These are phyloP conservation scores for Arthroderma sp. DNA, from an alignment of 2,329 filamentous ascomycete genomes.

Conservation along the genomic window DNA sequence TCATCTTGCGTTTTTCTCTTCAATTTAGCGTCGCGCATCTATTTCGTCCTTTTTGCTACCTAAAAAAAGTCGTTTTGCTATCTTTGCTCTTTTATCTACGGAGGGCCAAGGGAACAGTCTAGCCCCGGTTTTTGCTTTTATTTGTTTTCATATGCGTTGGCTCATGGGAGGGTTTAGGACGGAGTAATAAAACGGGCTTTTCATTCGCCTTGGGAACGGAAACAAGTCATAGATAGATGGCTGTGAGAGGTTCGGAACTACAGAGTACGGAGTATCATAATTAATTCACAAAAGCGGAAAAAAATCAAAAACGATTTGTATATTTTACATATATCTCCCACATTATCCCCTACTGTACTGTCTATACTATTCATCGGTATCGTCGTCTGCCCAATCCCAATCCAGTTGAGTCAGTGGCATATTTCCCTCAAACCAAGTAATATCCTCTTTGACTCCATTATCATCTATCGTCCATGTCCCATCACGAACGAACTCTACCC, in stretches of 20 bases:
- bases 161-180: neutral
- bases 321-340: neutral
- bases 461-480: too few relatives aligned
- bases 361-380: too few relatives aligned
- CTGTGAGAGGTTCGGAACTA: neutral
- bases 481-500: too few relatives aligned
- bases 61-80: neutral
- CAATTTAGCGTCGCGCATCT: neutral
- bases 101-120: neutral
- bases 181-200: neutral
- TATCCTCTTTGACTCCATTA: too few relatives aligned
- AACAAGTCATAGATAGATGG: neutral
- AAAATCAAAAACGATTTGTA: neutral
- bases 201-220: neutral
- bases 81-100: neutral
- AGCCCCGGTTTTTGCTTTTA: neutral
- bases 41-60: neutral
- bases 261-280: neutral
- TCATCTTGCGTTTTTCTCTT: neutral
- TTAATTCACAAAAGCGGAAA: constrained; percentile 4
- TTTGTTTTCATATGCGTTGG: neutral
- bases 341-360: neutral
- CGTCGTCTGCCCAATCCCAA: too few relatives aligned
- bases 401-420: neutral
- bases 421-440: too few relatives aligned